Base-by-base conservation (phyloP, 192 early-diverging fungal species). In the Entomortierella parvispora region DNA sequence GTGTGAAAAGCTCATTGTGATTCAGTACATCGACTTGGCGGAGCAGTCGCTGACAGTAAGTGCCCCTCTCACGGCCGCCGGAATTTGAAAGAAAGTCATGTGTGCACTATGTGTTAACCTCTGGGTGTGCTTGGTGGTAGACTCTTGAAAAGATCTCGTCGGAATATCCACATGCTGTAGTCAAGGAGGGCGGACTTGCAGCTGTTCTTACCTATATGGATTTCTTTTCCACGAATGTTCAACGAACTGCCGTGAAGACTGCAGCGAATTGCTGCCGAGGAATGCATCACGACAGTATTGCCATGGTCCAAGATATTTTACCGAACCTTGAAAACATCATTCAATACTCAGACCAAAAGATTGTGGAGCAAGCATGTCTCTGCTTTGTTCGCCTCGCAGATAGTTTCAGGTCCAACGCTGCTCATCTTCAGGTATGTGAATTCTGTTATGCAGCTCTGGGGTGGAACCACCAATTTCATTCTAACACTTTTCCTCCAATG, bases 11-110 rank as follows among this genome's bases (percentile, higher is more conserved):
- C 79, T 98, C 28, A 81, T 86, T 58, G 90, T 93, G 57, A 92
- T 98, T 54, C 90, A 95, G 64, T 97, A 93, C 58, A 96, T 97
- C 55, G 96, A 98, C 61, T 83, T 98, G 45, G 96, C 95, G 7
- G 96, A 98, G 74, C 92, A 92, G 62, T 91, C 94, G 0, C 79
- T 97, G 56, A 80, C 82, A 25, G 90, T 92, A 80, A 83, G 68
- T 70, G 3, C 12, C n/a, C n/a, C n/a, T n/a, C n/a, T n/a, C n/a
- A n/a, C n/a, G n/a, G n/a, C n/a, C n/a, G n/a, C n/a, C n/a, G n/a
- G n/a, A n/a, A n/a, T n/a, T n/a, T n/a, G n/a, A n/a, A n/a, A n/a
- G n/a, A n/a, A n/a, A n/a, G n/a, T n/a, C n/a, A n/a, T n/a, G n/a
- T n/a, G n/a, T n/a, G n/a, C n/a, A n/a, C n/a, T n/a, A n/a, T n/a